A percentile compares a stretch with the other conserved stretches of the same genome.
These are phyloP conservation scores for Blumeriella jaapii DNA, from an alignment of 2,329 filamentous ascomycete genomes.

Conservation along the genomic window DNA sequence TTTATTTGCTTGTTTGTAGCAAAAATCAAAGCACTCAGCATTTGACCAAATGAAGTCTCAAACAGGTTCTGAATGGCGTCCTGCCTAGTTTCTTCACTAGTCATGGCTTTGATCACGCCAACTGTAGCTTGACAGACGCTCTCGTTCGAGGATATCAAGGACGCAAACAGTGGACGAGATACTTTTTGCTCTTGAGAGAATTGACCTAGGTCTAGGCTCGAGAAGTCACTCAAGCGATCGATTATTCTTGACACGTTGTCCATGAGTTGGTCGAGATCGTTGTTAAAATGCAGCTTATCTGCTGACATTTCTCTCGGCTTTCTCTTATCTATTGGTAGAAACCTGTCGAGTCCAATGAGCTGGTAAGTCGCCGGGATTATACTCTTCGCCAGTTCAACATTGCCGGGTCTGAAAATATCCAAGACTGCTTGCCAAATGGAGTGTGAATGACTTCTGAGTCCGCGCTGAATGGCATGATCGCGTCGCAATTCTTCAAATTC, in stretches of 20 bases:
- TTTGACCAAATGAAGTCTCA: conserved; percentile 33
- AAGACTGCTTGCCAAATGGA: conserved; percentile 71
- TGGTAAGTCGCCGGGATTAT: conserved; percentile 49
- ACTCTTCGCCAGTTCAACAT: conserved; percentile 61
- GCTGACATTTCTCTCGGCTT: conserved; percentile 31
- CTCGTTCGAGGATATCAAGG: conserved; percentile 71
- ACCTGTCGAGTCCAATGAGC: conserved; percentile 65
- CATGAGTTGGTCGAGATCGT: conserved; percentile 50
- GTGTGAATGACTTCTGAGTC: conserved; percentile 58
- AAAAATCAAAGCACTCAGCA: conserved; percentile 34
- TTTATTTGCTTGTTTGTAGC: conserved; percentile 33
- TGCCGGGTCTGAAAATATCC: conserved; percentile 52
- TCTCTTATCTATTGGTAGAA: conserved; percentile 31
- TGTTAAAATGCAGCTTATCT: conserved; percentile 66
- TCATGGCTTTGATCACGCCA: conserved; percentile 73
- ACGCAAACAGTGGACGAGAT: conserved; percentile 63
- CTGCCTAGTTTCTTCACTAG: conserved; percentile 46
- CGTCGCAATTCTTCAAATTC: conserved; percentile 57
- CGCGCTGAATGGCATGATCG: conserved; percentile 50
- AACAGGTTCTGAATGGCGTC: conserved; percentile 39
- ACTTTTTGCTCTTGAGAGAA: conserved; percentile 58
- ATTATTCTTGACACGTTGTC: conserved; percentile 61
- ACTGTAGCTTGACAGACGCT: conserved; percentile 70
- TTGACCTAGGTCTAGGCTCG: conserved; percentile 52
- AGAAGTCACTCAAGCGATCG: conserved; percentile 68